Conservation (phyloP, 371 early-diverging fungal species). For the Nematocida displodere region DNA sequence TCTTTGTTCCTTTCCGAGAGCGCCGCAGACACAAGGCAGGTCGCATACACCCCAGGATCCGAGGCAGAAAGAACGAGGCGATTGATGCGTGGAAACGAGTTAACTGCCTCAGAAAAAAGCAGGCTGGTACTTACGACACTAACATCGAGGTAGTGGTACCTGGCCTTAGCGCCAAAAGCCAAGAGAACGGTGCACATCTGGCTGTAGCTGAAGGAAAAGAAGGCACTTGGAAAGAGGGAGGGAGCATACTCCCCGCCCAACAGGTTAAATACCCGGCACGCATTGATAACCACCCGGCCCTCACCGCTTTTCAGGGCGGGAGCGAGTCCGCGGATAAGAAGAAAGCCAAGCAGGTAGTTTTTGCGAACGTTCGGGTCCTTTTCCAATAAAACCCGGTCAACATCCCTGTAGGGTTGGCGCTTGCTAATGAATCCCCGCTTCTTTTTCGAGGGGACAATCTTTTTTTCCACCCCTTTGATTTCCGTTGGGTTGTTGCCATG, state of each 20-base stretch:
- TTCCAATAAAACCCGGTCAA: conserved; percentile 26
- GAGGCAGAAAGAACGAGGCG: background rate
- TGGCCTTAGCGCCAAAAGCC: conserved; percentile 32
- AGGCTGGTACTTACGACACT: background rate
- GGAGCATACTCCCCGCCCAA: background rate
- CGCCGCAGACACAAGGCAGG: background rate
- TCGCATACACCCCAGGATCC: background rate
- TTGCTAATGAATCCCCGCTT: conserved; percentile 43
- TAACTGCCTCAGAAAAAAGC: background rate
- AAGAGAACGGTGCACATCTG: conserved; percentile 25
- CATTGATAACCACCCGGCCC: conserved; percentile 17
- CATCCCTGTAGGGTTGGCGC: conserved; percentile 23
- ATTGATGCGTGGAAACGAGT: background rate
- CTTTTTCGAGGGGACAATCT: conserved; percentile 32
- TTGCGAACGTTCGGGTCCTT: conserved; percentile 29
- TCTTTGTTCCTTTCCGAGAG: background rate
- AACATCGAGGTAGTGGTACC: conserved; percentile 32
- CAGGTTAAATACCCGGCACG: background rate
- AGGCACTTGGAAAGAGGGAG: conserved; percentile 3
- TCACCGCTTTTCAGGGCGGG: conserved; percentile 15
- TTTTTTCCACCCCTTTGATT: conserved; percentile 30
- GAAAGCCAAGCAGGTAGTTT: conserved; percentile 36
- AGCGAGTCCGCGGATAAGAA: conserved; percentile 28
- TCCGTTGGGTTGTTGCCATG: background rate
- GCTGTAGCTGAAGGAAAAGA: conserved; percentile 48